These are phyloP conservation scores for Mitragyna speciosa DNA, from an alignment of 257 asterid species.

Conservation along the genomic window DNA sequence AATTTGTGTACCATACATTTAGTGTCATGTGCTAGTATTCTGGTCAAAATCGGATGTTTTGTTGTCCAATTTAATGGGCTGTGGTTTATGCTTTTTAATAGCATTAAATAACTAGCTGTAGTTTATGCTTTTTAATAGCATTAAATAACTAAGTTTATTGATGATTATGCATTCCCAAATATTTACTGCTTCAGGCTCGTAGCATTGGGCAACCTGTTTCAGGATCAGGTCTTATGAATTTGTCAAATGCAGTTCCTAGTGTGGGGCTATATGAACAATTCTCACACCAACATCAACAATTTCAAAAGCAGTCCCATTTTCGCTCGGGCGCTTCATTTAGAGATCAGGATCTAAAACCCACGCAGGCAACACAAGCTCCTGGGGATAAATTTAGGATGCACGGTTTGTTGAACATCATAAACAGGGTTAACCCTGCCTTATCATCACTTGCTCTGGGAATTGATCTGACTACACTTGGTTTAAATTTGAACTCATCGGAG, in stretches of 20 bases:
- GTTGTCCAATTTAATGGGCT: not conserved
- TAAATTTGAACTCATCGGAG: conserved; percentile 74
- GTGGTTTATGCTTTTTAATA: not conserved
- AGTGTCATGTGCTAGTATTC: not conserved
- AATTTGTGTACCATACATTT: conserved; percentile 3
- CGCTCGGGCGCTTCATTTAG: conserved; percentile 61
- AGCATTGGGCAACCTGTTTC: conserved; percentile 33
- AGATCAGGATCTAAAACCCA: conserved; percentile 59
- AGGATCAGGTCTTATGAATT: conserved; percentile 34
- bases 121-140: not conserved
- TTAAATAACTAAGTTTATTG: not conserved
- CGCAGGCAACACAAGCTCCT: conserved; percentile 49
- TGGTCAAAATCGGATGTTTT: not conserved
- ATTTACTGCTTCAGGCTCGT: conserved; percentile 26
- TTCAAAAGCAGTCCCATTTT: conserved; percentile 66
- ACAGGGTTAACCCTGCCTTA: conserved; percentile 57
- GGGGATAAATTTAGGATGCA: conserved; percentile 75
- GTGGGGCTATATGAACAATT: conserved; percentile 44
- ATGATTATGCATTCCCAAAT: not conserved
- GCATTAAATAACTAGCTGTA: not conserved
- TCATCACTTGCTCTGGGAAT: conserved; percentile 76
- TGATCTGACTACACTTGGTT: conserved; percentile 80
- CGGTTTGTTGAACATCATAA: conserved; percentile 69
- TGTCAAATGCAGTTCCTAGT: conserved; percentile 33
- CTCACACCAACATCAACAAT: conserved; percentile 71